A percentile compares a stretch with the other conserved stretches of the same genome.
Evolutionary conservation across 257 asterid genomes (phyloP).

Genomic region (Cruciata laevipes): DNA sequence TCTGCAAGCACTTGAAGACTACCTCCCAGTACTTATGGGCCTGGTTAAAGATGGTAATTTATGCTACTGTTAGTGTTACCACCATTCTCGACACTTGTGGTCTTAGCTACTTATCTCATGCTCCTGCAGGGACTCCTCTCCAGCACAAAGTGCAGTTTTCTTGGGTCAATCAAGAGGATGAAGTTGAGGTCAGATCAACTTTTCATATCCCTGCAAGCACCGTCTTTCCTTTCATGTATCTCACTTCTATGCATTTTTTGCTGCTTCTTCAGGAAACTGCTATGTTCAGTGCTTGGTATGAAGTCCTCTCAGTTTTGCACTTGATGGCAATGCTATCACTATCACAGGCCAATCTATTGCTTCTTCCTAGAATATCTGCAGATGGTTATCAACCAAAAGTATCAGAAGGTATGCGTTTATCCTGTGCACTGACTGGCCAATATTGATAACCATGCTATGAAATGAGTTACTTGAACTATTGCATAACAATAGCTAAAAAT

Average conservation of each 20-base stretch:
- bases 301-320: slow-evolving; percentile 88
- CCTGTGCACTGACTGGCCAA: background rate
- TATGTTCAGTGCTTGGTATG: slow-evolving; percentile 88
- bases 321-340: slow-evolving; percentile 85
- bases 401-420: slow-evolving; percentile 70
- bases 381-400: slow-evolving; percentile 89
- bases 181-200: slow-evolving; percentile 62
- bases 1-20: slow-evolving; percentile 86
- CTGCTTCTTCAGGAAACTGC: slow-evolving; percentile 60
- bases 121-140: slow-evolving; percentile 65
- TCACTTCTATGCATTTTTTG: slow-evolving; percentile 13
- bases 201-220: slow-evolving; percentile 1
- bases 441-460: background rate
- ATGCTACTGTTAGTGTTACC: slow-evolving; percentile 1
- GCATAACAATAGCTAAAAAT: background rate
- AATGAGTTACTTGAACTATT: background rate
- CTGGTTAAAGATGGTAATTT: slow-evolving; percentile 83
- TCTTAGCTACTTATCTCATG: slow-evolving; percentile 14
- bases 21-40: slow-evolving; percentile 89
- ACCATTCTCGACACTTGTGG: slow-evolving; percentile 5
- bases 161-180: slow-evolving; percentile 99
- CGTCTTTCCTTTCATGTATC: slow-evolving; percentile 11
- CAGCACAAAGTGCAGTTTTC: slow-evolving; percentile 81
- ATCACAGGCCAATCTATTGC: slow-evolving; percentile 84
- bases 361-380: slow-evolving; percentile 78